Evolutionary conservation across 164 flowering plant species (phyloP).

Genomic region (Akebia trifoliata): DNA sequence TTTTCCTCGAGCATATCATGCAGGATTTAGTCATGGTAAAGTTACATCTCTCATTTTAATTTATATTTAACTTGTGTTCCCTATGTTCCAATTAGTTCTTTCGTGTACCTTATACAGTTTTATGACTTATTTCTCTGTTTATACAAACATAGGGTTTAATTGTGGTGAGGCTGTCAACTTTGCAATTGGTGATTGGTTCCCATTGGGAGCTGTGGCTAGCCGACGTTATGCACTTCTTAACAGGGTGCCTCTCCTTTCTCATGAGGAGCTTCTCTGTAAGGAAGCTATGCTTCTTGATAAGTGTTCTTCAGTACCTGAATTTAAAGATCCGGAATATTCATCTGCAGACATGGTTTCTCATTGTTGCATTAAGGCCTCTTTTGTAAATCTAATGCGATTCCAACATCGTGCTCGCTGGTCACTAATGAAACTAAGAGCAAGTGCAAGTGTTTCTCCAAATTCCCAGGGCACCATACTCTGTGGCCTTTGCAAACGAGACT

Average conservation of each 20-base stretch:
- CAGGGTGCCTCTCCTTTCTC: constrained; percentile 85
- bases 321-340: constrained; percentile 29
- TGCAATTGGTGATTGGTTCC: constrained; percentile 96
- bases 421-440: constrained; percentile 46
- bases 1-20: constrained; percentile 96
- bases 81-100: background rate
- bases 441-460: constrained; percentile 31
- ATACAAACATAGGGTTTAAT: constrained; percentile 69
- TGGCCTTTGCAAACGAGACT: constrained; percentile 90
- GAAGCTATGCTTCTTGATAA: constrained; percentile 74
- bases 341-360: constrained; percentile 43
- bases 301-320: constrained; percentile 19
- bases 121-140: constrained; percentile 7
- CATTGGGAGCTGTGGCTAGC: constrained; percentile 82
- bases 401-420: constrained; percentile 88
- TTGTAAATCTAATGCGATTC: constrained; percentile 75
- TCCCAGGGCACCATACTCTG: constrained; percentile 75
- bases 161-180: constrained; percentile 99
- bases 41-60: background rate
- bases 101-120: background rate
- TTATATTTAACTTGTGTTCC: background rate
- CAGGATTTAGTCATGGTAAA: constrained; percentile 98
- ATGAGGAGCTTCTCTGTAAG: constrained; percentile 91
- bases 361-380: constrained; percentile 51
- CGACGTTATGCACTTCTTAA: constrained; percentile 78